Conservation (phyloP, 495 filamentous ascomycete species). For the Amphirosellinia nigrospora region DNA sequence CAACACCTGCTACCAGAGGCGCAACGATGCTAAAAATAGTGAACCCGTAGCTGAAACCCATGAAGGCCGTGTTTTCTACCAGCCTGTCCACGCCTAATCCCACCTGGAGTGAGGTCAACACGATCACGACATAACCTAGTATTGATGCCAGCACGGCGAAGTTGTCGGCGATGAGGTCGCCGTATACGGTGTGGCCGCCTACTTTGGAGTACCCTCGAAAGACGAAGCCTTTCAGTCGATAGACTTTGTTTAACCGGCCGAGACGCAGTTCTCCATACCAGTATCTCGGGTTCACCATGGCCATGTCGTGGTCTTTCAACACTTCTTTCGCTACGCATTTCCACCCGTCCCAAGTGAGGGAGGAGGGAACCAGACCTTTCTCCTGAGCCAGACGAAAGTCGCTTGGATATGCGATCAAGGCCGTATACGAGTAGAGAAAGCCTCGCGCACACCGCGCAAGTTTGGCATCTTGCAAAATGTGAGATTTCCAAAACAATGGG, state of each 20-base stretch:
- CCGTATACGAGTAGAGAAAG: constrained; percentile 52
- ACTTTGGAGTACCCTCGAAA: constrained; percentile 40
- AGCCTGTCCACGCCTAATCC: constrained; percentile 55
- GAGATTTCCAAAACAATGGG: constrained; percentile 46
- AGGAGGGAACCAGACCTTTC: constrained; percentile 44
- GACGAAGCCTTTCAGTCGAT: constrained; percentile 35
- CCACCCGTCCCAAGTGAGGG: constrained; percentile 42
- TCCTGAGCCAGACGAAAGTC: constrained; percentile 51
- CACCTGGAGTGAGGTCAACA: constrained; percentile 66
- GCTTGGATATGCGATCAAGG: constrained; percentile 51
- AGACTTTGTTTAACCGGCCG: constrained; percentile 46
- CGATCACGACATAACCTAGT: constrained; percentile 59
- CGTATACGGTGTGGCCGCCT: constrained; percentile 34
- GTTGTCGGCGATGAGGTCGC: constrained; percentile 52
- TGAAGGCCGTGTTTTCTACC: constrained; percentile 46
- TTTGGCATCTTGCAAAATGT: constrained; percentile 28
- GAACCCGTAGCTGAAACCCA: constrained; percentile 58
- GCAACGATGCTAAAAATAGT: constrained; percentile 56
- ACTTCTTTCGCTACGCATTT: constrained; percentile 32
- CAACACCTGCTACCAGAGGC: constrained; percentile 33
- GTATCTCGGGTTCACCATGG: constrained; percentile 48
- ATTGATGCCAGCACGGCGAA: constrained; percentile 51
- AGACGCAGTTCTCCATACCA: constrained; percentile 55
- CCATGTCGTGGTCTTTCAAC: constrained; percentile 33
- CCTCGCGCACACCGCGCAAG: constrained; percentile 45